phyloP scores from a whole-genome alignment of 345 rosid species.

The Eucalyptus virginea region DNA sequence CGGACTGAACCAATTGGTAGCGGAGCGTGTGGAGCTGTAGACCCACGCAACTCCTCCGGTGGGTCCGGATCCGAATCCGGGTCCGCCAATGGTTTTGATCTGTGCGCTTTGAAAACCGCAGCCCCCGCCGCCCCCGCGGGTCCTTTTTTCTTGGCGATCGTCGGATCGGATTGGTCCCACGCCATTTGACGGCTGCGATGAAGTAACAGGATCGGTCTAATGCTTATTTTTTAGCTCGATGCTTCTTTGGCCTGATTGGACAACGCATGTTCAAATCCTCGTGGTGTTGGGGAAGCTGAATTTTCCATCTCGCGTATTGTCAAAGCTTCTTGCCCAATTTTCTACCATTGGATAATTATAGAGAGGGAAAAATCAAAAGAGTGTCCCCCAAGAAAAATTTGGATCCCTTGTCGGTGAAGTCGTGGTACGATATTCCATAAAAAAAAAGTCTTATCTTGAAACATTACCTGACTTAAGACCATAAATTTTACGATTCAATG shows the following conservation, averaged over 20 bases:
- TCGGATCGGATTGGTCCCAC: neutral
- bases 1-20: neutral
- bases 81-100: neutral
- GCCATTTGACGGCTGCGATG: neutral
- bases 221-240: neutral
- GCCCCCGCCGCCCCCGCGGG: neutral
- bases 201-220: neutral
- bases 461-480: fast-evolving
- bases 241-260: neutral
- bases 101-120: neutral
- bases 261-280: neutral
- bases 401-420: neutral
- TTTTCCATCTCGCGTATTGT: neutral
- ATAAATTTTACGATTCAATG: fast-evolving
- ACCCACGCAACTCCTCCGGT: neutral
- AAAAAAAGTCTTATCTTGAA: too few relatives aligned
- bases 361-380: neutral
- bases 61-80: neutral
- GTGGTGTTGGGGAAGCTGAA: neutral
- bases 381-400: fast-evolving
- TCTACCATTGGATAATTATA: neutral
- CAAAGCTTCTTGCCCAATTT: neutral
- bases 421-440: neutral
- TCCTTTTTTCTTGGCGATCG: neutral
- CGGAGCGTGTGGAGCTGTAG: neutral